Evolutionary conservation across 345 rosid genomes (phyloP), one percentile per base, ranked within the genome.

Genomic region (Salix brachista): DNA sequence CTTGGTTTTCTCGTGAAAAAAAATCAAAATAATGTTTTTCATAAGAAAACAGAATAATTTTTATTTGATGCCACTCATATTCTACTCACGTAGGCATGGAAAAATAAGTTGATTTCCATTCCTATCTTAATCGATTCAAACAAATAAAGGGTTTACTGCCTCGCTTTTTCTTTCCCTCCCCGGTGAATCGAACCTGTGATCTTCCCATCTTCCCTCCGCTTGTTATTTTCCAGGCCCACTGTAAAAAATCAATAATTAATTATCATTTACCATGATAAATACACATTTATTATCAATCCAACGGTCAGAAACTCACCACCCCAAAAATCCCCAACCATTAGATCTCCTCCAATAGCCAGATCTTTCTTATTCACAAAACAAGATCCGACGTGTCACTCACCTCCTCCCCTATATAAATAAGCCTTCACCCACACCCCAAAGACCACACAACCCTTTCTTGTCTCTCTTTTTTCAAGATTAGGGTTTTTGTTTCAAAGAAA

Each of bases 321-420:
- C 1, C 28, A 10, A 54, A 54, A 73, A 66, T 66, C 80, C 83
- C 83, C 42, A 71, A 28, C 83, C 83, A 73, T 76, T 0, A 30
- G 80, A 80, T 76, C 36, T 17, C 69, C 69, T 34, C 54, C 25
- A 18, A 21, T 8, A 11, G 69, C 62, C 67, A 66, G 41, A 76
- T 48, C 46, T 50, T 37, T 54, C 68, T 32, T 23, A 12, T 56
- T 71, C 70, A 50, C 42, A 26, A 25, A 60, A 19, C 16, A 5
- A 21, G 25, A 50, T 4, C 61, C 41, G 84, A 81, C 84, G 80
- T 81, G 84, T 77, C 78, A 77, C 16, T 17, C 46, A 36, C 28
- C 3, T 67, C 28, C 46, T n/a, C 30, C n/a, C 46, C 18, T 50
- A 41, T 77, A 81, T 77, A 81, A 76, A 60, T n/a, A 50, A 0